Evolutionary conservation across 108 stramenopile genomes (phyloP).

Genomic region (Nitzschia inconspicua): DNA sequence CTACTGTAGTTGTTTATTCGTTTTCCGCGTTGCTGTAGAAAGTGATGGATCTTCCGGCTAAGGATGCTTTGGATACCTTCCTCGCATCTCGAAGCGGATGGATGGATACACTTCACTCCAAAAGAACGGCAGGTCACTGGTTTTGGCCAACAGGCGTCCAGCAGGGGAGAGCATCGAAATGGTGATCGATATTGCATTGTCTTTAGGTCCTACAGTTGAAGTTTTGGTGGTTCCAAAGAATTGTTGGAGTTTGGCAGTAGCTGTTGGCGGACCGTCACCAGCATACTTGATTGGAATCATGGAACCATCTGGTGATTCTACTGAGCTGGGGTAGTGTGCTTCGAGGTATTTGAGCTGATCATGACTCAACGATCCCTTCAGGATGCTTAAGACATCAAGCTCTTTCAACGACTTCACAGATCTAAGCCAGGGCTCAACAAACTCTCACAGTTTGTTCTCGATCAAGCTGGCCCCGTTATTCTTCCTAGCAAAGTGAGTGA

Average conservation of each 20-base stretch:
- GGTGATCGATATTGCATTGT: slow-evolving; percentile 29
- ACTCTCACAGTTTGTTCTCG: slow-evolving; percentile 9
- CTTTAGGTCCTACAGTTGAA: slow-evolving; percentile 33
- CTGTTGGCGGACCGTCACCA: slow-evolving; percentile 27
- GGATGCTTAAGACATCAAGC: slow-evolving; percentile 36
- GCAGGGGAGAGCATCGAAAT: slow-evolving; percentile 51
- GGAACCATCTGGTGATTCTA: slow-evolving; percentile 56
- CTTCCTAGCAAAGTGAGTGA: slow-evolving; percentile 35
- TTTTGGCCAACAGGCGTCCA: slow-evolving; percentile 48
- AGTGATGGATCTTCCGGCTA: slow-evolving; percentile 62
- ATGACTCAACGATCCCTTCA: slow-evolving; percentile 21
- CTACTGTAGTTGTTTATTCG: slow-evolving; percentile 56
- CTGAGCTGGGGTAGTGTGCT: slow-evolving; percentile 23
- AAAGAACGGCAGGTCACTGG: slow-evolving; percentile 57
- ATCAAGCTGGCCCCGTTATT: background rate
- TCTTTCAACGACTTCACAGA: slow-evolving; percentile 36
- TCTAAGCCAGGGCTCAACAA: slow-evolving; percentile 58
- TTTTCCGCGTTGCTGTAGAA: slow-evolving; percentile 47
- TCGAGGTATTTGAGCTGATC: slow-evolving; percentile 26
- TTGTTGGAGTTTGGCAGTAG: slow-evolving; percentile 62
- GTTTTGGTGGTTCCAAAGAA: slow-evolving; percentile 50
- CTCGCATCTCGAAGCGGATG: slow-evolving; percentile 54
- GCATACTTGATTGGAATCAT: slow-evolving; percentile 41
- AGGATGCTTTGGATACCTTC: slow-evolving; percentile 63
- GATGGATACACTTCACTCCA: slow-evolving; percentile 57